Evolutionary conservation across 164 flowering plant species (phyloP).

Genomic region (Stephania yunnanensis): DNA sequence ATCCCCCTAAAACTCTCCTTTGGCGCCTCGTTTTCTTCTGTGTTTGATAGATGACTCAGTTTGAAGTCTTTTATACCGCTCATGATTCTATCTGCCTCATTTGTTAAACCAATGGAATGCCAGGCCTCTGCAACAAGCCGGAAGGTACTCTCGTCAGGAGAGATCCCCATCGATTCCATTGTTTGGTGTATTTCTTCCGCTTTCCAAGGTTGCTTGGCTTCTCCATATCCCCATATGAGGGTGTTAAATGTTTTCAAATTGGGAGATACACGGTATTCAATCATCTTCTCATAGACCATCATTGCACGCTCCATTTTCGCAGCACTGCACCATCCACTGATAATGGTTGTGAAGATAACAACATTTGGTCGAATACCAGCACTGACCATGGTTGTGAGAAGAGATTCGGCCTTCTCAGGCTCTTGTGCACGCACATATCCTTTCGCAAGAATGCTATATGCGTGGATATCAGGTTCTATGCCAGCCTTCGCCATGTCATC

Average conservation of each 20-base stretch:
- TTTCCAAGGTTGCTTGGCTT: constrained; percentile 83
- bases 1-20: constrained; percentile 17
- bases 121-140: constrained; percentile 69
- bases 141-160: constrained; percentile 47
- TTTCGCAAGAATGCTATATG: constrained; percentile 85
- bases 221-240: constrained; percentile 89
- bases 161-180: constrained; percentile 49
- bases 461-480: constrained; percentile 76
- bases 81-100: constrained; percentile 48
- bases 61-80: constrained; percentile 15
- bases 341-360: constrained; percentile 81
- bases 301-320: constrained; percentile 70
- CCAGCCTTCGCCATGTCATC: constrained; percentile 70
- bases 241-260: constrained; percentile 86
- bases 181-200: constrained; percentile 69
- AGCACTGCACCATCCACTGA: constrained; percentile 93
- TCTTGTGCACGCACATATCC: constrained; percentile 82
- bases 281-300: constrained; percentile 56
- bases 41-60: not conserved
- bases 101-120: constrained; percentile 49
- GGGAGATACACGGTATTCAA: constrained; percentile 50
- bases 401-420: constrained; percentile 72
- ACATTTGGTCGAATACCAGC: constrained; percentile 61
- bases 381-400: constrained; percentile 47
- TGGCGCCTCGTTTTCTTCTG: constrained; percentile 10